Base-by-base conservation (phyloP, 2,329 filamentous ascomycete species). In the Leptographium procerum region DNA sequence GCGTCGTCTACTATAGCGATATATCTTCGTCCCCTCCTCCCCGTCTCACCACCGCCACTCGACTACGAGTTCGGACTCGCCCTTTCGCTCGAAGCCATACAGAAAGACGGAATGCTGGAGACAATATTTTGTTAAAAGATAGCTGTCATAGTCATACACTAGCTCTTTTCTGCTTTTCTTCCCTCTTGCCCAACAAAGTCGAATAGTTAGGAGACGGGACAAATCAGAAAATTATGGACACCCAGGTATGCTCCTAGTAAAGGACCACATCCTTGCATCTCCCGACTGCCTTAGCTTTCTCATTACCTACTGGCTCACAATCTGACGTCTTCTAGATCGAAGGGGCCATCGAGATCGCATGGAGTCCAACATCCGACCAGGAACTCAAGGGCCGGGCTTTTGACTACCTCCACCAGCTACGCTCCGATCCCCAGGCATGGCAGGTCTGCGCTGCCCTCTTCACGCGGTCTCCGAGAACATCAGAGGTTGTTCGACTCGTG, bases 311-410 rank as follows among this genome's bases (percentile, higher is more conserved):
- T n/a, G n/a, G n/a, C n/a, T n/a, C n/a, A n/a, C n/a, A n/a, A n/a
- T 3, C 31, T 53, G 13, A n/a, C 48, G 48, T 24, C 29, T 33
- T 53, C 33, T 22, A 96, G 89, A 86, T 96, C 72, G 88, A 94
- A 76, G 92, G 89, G 76, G 94, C 94, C 73, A 94, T 97, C 76
- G 85, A 94, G 73, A 95, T 97, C 75, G 89, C 90, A 73, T 94
- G 86, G 77, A 86, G 92, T 73, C 89, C 89, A 60, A 75, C 81
- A 67, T 87, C 90, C 66, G 84, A 91, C 72, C 84, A 82, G 67
- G 74, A 78, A 64, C 79, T 95, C 68, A 91, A 92, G 74, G 74
- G 76, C 61, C 91, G 96, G 76, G 91, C 92, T 64, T 88, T 89
- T 70, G 83, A 90, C 57, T 95, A 88, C 71, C 78, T 88, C 56